phyloP scores from a whole-genome alignment of 2,329 filamentous ascomycete genomes.

The Didymosphaeria variabile region DNA sequence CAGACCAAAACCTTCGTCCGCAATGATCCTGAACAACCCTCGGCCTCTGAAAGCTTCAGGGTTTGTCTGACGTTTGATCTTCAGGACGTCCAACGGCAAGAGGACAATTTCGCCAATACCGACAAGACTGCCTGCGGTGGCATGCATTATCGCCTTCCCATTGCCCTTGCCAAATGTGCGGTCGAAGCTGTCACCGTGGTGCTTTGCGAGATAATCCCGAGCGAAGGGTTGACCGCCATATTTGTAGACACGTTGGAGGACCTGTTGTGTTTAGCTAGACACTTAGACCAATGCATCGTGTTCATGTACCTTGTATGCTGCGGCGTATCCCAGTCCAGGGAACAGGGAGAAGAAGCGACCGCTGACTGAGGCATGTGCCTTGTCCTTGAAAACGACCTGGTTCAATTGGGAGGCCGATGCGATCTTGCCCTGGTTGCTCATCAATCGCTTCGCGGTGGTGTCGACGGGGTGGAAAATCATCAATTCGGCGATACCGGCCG shows the following conservation, averaged over 20 bases:
- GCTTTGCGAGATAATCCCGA: constrained; percentile 81
- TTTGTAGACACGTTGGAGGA: constrained; percentile 97
- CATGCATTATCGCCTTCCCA: constrained; percentile 98
- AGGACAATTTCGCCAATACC: constrained; percentile 97
- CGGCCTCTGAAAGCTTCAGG: constrained; percentile 96
- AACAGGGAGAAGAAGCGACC: constrained; percentile 95
- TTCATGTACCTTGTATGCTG: constrained; percentile 83
- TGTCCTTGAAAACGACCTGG: constrained; percentile 92
- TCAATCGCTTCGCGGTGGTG: constrained; percentile 97
- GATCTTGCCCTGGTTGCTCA: constrained; percentile 93
- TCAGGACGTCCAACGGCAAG: constrained; percentile 93
- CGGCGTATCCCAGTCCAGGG: constrained; percentile 95
- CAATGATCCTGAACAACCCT: constrained; percentile 86
- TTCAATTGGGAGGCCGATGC: constrained; percentile 73
- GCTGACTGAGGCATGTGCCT: constrained; percentile 73
- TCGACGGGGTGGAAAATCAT: constrained; percentile 85
- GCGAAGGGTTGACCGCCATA: constrained; percentile 97
- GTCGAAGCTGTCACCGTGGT: constrained; percentile 88
- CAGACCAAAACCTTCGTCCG: constrained; percentile 92
- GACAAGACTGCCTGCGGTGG: constrained; percentile 91
- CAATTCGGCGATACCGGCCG: constrained; percentile 91
- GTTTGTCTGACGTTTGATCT: constrained; percentile 99
- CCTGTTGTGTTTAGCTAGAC: constrained; percentile 53
- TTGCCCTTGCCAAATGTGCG: constrained; percentile 92
- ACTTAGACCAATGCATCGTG: not conserved